A percentile compares a stretch with the other conserved stretches of the same genome.
These are phyloP conservation scores for Apiospora koreana DNA, from an alignment of 2,329 filamentous ascomycete species.

Conservation along the genomic window DNA sequence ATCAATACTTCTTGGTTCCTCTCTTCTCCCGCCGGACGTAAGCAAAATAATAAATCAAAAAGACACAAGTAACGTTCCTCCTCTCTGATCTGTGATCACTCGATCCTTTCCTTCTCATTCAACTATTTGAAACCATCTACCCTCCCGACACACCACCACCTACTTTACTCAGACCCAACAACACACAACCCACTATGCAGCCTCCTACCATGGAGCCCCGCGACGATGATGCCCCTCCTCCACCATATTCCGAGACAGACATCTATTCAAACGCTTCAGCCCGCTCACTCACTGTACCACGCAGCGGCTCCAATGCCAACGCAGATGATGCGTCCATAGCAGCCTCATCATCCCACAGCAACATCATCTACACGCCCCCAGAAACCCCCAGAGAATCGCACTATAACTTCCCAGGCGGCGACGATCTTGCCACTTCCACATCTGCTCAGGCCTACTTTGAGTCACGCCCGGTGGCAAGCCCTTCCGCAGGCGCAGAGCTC, in stretches of 20 bases:
- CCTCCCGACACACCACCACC: not conserved
- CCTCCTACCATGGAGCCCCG: slow-evolving; percentile 24
- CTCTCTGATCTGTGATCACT: not conserved
- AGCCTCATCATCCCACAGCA: slow-evolving; percentile 42
- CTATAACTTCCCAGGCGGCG: slow-evolving; percentile 27
- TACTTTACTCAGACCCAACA: too few relatives aligned
- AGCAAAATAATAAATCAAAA: not conserved
- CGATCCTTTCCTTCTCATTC: not conserved
- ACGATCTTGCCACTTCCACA: slow-evolving; percentile 29
- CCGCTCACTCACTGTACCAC: slow-evolving; percentile 24
- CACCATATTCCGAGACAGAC: slow-evolving; percentile 60
- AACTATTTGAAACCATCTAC: not conserved
- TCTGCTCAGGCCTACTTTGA: slow-evolving; percentile 49
- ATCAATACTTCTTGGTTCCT: not conserved
- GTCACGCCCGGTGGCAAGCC: slow-evolving; percentile 37
- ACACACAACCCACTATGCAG: slow-evolving; percentile 24
- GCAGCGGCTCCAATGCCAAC: slow-evolving; percentile 12
- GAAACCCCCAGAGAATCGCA: slow-evolving; percentile 44
- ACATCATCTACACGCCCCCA: slow-evolving; percentile 54
- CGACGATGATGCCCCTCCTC: slow-evolving; percentile 47
- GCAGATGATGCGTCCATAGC: slow-evolving; percentile 42
- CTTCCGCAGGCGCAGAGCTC: slow-evolving; percentile 18
- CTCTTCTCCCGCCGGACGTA: not conserved
- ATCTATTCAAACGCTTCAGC: slow-evolving; percentile 47
- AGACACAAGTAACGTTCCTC: not conserved